Conservation (phyloP, 768 basidiomycete species). For the Lactifluus subvellereus region DNA sequence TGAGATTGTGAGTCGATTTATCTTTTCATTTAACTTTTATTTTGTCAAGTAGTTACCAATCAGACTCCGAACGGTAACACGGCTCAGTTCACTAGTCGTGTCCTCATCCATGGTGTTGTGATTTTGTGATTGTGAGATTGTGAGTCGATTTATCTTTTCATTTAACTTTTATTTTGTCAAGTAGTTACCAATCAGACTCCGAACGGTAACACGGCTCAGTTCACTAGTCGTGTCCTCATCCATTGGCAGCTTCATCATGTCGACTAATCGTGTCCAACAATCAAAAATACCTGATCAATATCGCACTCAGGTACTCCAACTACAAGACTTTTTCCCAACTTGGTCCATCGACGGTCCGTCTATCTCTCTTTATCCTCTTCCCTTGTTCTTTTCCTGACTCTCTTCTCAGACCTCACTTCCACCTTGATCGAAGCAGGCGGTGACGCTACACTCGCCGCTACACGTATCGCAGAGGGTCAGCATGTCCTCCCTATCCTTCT, state of each 20-base stretch:
- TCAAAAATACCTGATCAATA: slow-evolving; percentile 37
- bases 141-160: neutral
- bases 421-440: slow-evolving; percentile 63
- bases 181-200: slow-evolving; percentile 5
- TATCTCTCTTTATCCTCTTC: neutral
- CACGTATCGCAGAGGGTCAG: slow-evolving; percentile 70
- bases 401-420: slow-evolving; percentile 54
- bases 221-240: too few species aligned
- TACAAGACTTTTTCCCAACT: slow-evolving; percentile 65
- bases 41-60: neutral
- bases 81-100: too few species aligned
- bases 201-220: too few species aligned
- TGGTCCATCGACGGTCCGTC: slow-evolving; percentile 64
- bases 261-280: slow-evolving; percentile 25
- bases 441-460: slow-evolving; percentile 62
- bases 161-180: neutral
- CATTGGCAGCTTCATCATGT: slow-evolving; percentile 1
- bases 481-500: slow-evolving; percentile 10
- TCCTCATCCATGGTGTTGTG: slow-evolving; percentile 16
- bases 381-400: slow-evolving; percentile 25
- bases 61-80: too few species aligned
- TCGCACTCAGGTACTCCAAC: slow-evolving; percentile 48
- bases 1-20: neutral
- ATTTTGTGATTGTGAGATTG: neutral
- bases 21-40: neutral